Base-by-base conservation (phyloP, 2,329 filamentous ascomycete species). In the Rutstroemia sp. region DNA sequence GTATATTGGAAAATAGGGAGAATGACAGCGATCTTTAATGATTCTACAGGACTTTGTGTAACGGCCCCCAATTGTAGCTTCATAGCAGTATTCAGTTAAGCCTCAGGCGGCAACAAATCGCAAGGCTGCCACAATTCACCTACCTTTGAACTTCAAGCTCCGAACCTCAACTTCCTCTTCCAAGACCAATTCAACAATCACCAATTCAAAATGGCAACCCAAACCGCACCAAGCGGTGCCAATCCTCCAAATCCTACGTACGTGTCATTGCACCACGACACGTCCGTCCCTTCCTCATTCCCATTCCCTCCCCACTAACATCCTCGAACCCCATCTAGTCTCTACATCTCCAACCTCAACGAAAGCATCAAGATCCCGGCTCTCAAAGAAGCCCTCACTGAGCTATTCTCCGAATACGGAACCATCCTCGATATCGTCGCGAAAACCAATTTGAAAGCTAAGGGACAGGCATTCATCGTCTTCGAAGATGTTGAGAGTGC, bases 381-480 rank as follows among this genome's bases (percentile, higher is more conserved):
- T 9, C 78, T 97, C 54, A 88, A 86, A 62, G 81, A 87, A 63
- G 81, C 88, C 0, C 79, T 99, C 16, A 75, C 74, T 21, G 83
- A 86, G 61, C 79, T 97, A 67, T 97, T 97, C 74, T 85, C 85
- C 61, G 89, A 95, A 72, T 96, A 94, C 72, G 94, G 94, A 61
- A 85, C 78, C 57, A 83, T 96, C 59, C 74, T 95, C 65, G 91
- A 96, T 61, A 82, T 96, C 52, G 81, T 95, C 58, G 89, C 89
- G 46, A 95, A 95, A 76, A 90, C 83, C 62, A 96, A 95, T 71
- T 73, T 97, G 30, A 92, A 89, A 71, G 89, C 90, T 45, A 96
- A 95, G 71, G 94, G 94, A 12, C 94, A 99, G 74, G 94, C 94
- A 0, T 99, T 99, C 70, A 75, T 99, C 50, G 91, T 97, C 47